Percentiles rank a stretch among this genome's conserved stretches.
Conservation (phyloP, 139 green algal species). For the Picochlorum sp. region DNA sequence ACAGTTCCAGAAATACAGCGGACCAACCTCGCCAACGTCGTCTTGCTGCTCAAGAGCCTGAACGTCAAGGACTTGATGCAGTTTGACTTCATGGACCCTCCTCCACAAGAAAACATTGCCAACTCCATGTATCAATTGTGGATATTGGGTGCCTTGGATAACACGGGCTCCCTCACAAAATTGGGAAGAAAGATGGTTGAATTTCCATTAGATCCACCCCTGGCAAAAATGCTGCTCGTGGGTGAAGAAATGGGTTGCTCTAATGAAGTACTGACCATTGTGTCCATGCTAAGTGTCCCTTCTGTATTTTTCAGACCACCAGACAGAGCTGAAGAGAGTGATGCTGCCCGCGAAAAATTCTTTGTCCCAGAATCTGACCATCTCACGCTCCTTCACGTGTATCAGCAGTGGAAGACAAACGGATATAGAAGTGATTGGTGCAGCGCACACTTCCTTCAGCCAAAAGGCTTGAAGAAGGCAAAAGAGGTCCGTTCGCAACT, state of each 20-base stretch:
- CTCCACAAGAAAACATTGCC: conserved; percentile 86
- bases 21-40: conserved; percentile 96
- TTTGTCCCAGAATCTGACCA: conserved; percentile 98
- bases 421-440: conserved; percentile 85
- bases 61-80: conserved; percentile 90
- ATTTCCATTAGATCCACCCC: conserved; percentile 93
- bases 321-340: conserved; percentile 82
- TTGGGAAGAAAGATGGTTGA: conserved; percentile 86
- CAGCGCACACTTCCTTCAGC: conserved; percentile 89
- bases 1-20: conserved; percentile 95
- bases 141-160: conserved; percentile 79
- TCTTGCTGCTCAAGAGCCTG: conserved; percentile 93
- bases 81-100: conserved; percentile 98
- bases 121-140: conserved; percentile 97
- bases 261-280: conserved; percentile 79
- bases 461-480: conserved; percentile 77
- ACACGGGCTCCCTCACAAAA: conserved; percentile 61
- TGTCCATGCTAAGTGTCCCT: conserved; percentile 87
- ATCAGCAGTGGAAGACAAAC: conserved; percentile 97
- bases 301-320: conserved; percentile 86
- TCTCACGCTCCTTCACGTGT: conserved; percentile 96
- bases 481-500: conserved; percentile 79
- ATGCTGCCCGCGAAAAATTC: conserved; percentile 97
- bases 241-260: conserved; percentile 62
- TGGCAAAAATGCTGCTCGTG: conserved; percentile 89